Evolutionary conservation across 2,329 filamentous ascomycete species (phyloP).

Genomic region (Xylariaceae sp.): DNA sequence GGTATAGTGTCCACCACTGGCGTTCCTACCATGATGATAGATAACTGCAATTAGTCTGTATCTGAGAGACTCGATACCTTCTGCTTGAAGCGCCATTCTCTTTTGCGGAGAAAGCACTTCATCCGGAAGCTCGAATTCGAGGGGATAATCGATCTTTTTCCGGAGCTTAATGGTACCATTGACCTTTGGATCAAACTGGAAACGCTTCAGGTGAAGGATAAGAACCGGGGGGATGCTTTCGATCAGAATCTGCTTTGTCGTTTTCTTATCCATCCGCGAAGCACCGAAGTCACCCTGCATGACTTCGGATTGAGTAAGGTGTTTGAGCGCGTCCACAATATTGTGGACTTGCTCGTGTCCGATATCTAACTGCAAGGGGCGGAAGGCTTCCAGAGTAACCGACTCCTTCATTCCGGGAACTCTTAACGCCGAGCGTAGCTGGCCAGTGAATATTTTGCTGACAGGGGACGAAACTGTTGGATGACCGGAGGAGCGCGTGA

Average conservation of each 20-base stretch:
- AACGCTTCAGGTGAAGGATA: slow-evolving; percentile 92
- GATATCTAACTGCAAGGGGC: slow-evolving; percentile 92
- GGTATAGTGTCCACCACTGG: slow-evolving; percentile 93
- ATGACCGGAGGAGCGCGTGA: slow-evolving; percentile 79
- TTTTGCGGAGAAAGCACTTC: slow-evolving; percentile 79
- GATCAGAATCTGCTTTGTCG: slow-evolving; percentile 92
- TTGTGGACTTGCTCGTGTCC: slow-evolving; percentile 80
- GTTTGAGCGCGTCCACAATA: slow-evolving; percentile 84
- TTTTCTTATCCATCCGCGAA: slow-evolving; percentile 68
- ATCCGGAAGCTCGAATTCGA: slow-evolving; percentile 88
- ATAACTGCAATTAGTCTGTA: slow-evolving; percentile 87
- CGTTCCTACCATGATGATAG: slow-evolving; percentile 96
- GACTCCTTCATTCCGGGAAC: slow-evolving; percentile 85
- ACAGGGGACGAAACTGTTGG: slow-evolving; percentile 72
- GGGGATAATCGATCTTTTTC: slow-evolving; percentile 94
- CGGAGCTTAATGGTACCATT: slow-evolving; percentile 91
- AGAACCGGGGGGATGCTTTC: slow-evolving; percentile 86
- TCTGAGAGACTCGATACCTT: slow-evolving; percentile 65
- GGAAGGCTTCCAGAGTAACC: slow-evolving; percentile 87
- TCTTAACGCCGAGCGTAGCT: slow-evolving; percentile 81
- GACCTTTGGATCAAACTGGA: slow-evolving; percentile 85
- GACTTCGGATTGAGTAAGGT: slow-evolving; percentile 75
- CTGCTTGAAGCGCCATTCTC: slow-evolving; percentile 58
- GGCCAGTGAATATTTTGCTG: slow-evolving; percentile 90
- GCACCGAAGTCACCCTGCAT: slow-evolving; percentile 81